These are phyloP conservation scores for Triangularia setosa DNA, from an alignment of 2,329 filamentous ascomycete species.

Conservation along the genomic window DNA sequence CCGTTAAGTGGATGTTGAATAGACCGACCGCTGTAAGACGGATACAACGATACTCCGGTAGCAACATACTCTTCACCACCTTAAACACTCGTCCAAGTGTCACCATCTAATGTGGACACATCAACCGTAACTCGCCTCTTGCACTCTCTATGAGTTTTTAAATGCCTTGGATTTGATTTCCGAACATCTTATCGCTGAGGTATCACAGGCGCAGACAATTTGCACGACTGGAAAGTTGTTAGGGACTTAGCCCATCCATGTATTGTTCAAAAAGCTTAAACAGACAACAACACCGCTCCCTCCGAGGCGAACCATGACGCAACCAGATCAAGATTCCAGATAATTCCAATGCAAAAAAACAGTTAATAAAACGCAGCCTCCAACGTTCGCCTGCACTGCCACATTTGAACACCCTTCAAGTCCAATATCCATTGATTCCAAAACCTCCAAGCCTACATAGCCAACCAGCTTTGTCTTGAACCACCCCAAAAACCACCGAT, in stretches of 20 bases:
- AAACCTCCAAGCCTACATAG: not conserved
- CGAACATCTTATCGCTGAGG: not conserved
- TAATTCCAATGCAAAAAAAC: not conserved
- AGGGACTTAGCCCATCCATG: not conserved
- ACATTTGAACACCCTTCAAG: not conserved
- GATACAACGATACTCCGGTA: not conserved
- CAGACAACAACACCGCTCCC: not conserved
- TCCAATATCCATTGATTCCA: conserved; percentile 1
- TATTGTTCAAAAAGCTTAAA: not conserved
- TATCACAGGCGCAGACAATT: not conserved
- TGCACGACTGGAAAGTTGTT: not conserved
- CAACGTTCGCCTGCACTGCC: not conserved
- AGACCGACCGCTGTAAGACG: not conserved
- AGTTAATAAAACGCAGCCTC: not conserved
- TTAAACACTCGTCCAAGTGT: not conserved
- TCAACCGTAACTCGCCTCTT: not conserved
- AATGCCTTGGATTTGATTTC: not conserved
- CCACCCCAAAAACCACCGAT: not conserved
- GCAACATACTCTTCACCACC: not conserved
- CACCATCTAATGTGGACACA: not conserved
- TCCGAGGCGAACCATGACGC: not conserved
- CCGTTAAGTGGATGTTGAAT: conserved; percentile 2
- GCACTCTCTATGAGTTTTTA: not conserved
- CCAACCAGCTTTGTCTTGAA: conserved; percentile 5
- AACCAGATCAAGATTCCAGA: not conserved